Evolutionary conservation across 176 grass and related monocot genomes (phyloP).

Genomic region (Thalia dealbata): DNA sequence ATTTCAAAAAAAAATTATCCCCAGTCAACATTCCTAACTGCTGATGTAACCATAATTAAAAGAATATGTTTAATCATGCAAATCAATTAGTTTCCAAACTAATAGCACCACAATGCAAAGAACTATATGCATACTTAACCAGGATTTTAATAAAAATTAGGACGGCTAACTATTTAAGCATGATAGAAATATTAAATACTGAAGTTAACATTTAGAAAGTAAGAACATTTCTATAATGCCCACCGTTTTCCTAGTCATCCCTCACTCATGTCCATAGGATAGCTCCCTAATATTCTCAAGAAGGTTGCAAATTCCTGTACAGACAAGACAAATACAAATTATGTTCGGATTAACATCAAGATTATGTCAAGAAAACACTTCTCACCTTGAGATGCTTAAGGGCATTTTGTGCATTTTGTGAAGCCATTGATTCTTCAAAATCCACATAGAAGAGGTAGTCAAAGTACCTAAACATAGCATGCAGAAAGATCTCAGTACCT

Average conservation of each 20-base stretch:
- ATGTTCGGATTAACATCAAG: not conserved
- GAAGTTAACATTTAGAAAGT: not conserved
- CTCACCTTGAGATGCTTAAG: slow-evolving; percentile 68
- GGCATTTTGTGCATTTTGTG: slow-evolving; percentile 63
- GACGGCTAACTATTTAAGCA: not conserved
- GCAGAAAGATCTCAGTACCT: slow-evolving; percentile 9
- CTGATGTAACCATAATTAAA: not conserved
- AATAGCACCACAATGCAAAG: not conserved
- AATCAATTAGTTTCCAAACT: not conserved
- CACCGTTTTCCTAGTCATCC: not conserved
- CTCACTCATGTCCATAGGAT: slow-evolving; percentile 16
- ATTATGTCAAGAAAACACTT: not conserved
- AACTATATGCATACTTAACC: too few species aligned
- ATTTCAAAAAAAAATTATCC: too few species aligned
- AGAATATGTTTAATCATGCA: not conserved
- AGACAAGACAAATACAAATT: not conserved
- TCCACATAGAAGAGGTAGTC: slow-evolving; percentile 92
- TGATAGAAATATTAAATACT: not conserved
- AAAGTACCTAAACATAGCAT: slow-evolving; percentile 46
- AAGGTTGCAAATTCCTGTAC: slow-evolving; percentile 20
- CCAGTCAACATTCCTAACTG: too few species aligned
- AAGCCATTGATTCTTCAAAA: slow-evolving; percentile 88
- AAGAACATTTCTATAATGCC: not conserved
- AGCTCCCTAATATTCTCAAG: slow-evolving; percentile 17
- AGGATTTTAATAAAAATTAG: not conserved